Conservation (phyloP, 2,329 filamentous ascomycete species). For the Colletotrichum viniferum region DNA sequence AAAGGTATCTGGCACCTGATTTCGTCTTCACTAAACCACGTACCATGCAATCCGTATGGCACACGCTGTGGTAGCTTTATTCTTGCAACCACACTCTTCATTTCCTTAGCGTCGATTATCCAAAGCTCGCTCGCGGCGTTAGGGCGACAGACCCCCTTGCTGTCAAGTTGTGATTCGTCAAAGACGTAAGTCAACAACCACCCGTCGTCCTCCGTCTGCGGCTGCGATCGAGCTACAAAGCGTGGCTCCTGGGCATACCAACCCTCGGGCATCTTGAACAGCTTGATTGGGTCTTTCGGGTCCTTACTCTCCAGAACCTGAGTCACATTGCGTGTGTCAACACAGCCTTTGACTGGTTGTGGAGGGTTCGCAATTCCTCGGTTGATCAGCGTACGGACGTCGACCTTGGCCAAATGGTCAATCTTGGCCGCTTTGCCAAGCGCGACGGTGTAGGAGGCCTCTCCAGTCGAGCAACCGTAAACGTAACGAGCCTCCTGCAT, state of each 20-base stretch:
- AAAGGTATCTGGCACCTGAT: slow-evolving; percentile 50
- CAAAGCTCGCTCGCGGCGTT: slow-evolving; percentile 65
- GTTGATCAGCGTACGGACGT: slow-evolving; percentile 56
- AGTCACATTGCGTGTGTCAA: slow-evolving; percentile 60
- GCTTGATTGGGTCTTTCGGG: slow-evolving; percentile 58
- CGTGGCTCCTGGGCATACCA: slow-evolving; percentile 72
- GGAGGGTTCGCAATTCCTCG: slow-evolving; percentile 52
- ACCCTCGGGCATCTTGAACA: slow-evolving; percentile 64
- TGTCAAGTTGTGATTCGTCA: slow-evolving; percentile 68
- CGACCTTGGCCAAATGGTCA: slow-evolving; percentile 67
- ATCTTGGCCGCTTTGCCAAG: slow-evolving; percentile 71
- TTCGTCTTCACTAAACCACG: slow-evolving; percentile 62
- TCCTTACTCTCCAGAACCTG: slow-evolving; percentile 54
- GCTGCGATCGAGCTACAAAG: slow-evolving; percentile 57
- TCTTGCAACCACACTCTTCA: slow-evolving; percentile 63
- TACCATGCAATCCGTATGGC: slow-evolving; percentile 71
- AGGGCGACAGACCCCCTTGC: slow-evolving; percentile 46
- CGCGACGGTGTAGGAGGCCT: slow-evolving; percentile 61
- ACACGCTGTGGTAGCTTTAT: slow-evolving; percentile 69
- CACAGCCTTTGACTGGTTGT: slow-evolving; percentile 60
- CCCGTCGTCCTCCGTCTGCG: slow-evolving; percentile 64
- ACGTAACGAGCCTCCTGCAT: slow-evolving; percentile 66
- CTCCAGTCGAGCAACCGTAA: slow-evolving; percentile 69
- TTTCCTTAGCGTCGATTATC: slow-evolving; percentile 68
- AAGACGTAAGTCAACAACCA: slow-evolving; percentile 74